Percentiles rank a stretch among this genome's conserved stretches.
Evolutionary conservation across 1,284 basidiomycete genomes (phyloP).

Genomic region (Anthracocystis walkeri): DNA sequence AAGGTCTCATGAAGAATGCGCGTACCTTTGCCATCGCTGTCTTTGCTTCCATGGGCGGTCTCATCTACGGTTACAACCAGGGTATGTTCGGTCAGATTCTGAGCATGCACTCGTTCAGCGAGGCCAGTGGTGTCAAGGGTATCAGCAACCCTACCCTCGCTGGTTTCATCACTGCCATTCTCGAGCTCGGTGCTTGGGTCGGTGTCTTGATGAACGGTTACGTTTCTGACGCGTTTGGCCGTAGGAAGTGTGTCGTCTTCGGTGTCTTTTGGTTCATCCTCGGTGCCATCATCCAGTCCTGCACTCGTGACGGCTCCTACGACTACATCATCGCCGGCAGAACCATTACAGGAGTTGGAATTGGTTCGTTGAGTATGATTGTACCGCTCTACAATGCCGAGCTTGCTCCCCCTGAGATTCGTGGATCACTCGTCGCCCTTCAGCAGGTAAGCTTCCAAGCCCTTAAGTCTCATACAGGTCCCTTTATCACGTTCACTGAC

Average conservation of each 20-base stretch:
- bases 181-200: conserved; percentile 80
- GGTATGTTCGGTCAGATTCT: conserved; percentile 75
- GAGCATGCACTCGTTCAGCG: conserved; percentile 80
- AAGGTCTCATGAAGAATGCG: conserved; percentile 55
- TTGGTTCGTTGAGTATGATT: conserved; percentile 82
- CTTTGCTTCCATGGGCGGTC: conserved; percentile 78
- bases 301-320: conserved; percentile 74
- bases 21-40: conserved; percentile 57
- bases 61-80: conserved; percentile 83
- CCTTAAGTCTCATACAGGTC: neutral
- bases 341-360: conserved; percentile 80
- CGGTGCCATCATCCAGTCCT: conserved; percentile 77
- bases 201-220: conserved; percentile 78
- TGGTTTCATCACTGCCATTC: conserved; percentile 76
- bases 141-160: conserved; percentile 80
- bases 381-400: conserved; percentile 81
- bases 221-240: conserved; percentile 77
- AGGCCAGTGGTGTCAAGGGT: conserved; percentile 77
- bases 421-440: conserved; percentile 82
- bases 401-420: conserved; percentile 81
- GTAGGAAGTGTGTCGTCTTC: conserved; percentile 76
- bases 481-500: too few species aligned
- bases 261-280: conserved; percentile 80
- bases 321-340: conserved; percentile 77
- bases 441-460: conserved; percentile 73